phyloP scores from a whole-genome alignment of 2,329 filamentous ascomycete species.

The Tolypocladium endophyticum region DNA sequence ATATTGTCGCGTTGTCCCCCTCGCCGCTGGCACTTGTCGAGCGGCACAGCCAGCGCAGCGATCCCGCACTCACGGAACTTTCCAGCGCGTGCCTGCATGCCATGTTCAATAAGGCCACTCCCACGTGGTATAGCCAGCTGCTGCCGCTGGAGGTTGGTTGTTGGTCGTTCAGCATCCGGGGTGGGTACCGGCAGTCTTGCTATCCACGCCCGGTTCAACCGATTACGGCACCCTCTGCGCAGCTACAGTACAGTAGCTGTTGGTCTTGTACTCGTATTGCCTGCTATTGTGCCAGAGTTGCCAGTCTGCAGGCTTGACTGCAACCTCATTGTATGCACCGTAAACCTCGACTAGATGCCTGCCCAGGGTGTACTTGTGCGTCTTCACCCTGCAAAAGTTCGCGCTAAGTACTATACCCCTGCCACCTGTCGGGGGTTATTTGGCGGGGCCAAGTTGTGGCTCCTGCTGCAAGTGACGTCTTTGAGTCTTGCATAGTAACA shows the following conservation, averaged over 20 bases:
- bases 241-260: neutral
- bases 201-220: neutral
- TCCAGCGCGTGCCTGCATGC: neutral
- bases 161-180: neutral
- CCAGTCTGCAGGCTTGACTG: neutral
- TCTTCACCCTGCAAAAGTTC: slow-evolving; percentile 6
- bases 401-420: slow-evolving; percentile 3
- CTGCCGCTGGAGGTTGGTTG: neutral
- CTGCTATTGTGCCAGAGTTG: neutral
- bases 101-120: neutral
- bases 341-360: neutral
- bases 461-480: neutral
- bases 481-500: neutral
- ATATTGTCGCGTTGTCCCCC: neutral
- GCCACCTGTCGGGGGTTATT: neutral
- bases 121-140: neutral
- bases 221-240: neutral
- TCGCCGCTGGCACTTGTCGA: neutral
- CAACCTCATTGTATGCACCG: too few species aligned
- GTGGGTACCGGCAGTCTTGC: neutral
- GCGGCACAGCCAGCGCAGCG: neutral
- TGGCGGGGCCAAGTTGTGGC: slow-evolving; percentile 1
- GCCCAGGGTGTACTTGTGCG: neutral
- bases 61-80: neutral
- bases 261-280: neutral